Evolutionary conservation across 179 eudicot species (phyloP).

Genomic region (Beta lomatogona): DNA sequence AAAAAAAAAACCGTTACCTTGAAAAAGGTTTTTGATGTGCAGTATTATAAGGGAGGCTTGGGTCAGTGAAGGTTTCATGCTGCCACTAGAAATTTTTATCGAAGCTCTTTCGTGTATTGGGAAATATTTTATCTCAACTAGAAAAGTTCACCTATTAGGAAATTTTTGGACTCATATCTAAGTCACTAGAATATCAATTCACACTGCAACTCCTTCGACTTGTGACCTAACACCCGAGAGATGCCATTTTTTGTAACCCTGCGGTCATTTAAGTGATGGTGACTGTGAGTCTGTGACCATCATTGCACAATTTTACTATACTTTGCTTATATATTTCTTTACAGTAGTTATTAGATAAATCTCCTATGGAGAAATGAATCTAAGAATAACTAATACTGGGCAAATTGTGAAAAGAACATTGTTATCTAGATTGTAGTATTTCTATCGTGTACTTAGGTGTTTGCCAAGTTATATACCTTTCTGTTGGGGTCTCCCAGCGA

Average conservation of each 20-base stretch:
- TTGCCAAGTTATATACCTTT: background rate
- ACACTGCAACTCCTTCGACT: background rate
- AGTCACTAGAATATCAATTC: background rate
- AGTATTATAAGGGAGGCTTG: background rate
- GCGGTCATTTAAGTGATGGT: background rate
- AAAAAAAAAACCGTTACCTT: background rate
- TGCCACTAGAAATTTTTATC: background rate
- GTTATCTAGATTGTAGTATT: background rate
- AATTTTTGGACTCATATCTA: background rate
- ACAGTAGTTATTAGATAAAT: background rate
- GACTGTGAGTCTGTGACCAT: background rate
- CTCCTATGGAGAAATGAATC: background rate
- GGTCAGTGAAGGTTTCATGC: background rate
- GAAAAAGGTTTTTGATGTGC: background rate
- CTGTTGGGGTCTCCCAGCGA: background rate
- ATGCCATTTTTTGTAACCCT: background rate
- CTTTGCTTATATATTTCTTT: background rate
- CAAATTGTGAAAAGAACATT: background rate
- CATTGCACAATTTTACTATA: background rate
- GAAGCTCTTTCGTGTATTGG: background rate
- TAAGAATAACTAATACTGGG: background rate
- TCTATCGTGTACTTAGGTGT: slow-evolving; percentile 6
- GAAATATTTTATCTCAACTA: no score
- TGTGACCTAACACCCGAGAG: background rate
- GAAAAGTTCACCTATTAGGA: background rate